Conservation (phyloP, 805 yeast species). For the Pichia eremophila region DNA sequence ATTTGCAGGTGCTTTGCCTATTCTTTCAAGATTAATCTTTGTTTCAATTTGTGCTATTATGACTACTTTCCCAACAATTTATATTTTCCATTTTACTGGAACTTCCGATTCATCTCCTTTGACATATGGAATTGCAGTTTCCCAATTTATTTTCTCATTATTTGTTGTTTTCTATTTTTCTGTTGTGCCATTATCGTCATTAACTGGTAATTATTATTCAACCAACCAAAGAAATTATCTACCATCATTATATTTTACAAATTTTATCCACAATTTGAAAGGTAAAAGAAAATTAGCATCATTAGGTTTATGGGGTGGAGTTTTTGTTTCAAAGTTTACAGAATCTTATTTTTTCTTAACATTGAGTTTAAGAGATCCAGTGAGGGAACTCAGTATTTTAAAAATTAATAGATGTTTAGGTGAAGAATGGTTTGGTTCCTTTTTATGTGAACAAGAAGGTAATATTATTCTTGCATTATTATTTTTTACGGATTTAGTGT, state of each 20-base stretch:
- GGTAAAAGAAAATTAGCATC: constrained; percentile 55
- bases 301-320: constrained; percentile 57
- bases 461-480: constrained; percentile 44
- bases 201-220: constrained; percentile 37
- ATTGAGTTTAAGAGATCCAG: constrained; percentile 61
- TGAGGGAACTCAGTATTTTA: constrained; percentile 56
- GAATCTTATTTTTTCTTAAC: constrained; percentile 78
- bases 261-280: constrained; percentile 42
- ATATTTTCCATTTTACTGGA: constrained; percentile 35
- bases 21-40: constrained; percentile 37
- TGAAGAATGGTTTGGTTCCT: constrained; percentile 43
- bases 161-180: constrained; percentile 48
- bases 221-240: constrained; percentile 32
- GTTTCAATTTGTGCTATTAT: constrained; percentile 34
- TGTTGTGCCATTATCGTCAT: constrained; percentile 47
- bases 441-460: constrained; percentile 50
- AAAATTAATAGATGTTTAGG: constrained; percentile 50
- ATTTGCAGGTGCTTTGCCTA: constrained; percentile 64
- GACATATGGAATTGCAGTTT: constrained; percentile 37
- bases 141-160: constrained; percentile 50
- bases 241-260: constrained; percentile 51
- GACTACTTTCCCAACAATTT: constrained; percentile 42
- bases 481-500: constrained; percentile 49
- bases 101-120: constrained; percentile 24
- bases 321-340: constrained; percentile 56